Evolutionary conservation across 352 stramenopile species (phyloP), one percentile per base, ranked within the genome.

Genomic region (Globisporangium yorkense): DNA sequence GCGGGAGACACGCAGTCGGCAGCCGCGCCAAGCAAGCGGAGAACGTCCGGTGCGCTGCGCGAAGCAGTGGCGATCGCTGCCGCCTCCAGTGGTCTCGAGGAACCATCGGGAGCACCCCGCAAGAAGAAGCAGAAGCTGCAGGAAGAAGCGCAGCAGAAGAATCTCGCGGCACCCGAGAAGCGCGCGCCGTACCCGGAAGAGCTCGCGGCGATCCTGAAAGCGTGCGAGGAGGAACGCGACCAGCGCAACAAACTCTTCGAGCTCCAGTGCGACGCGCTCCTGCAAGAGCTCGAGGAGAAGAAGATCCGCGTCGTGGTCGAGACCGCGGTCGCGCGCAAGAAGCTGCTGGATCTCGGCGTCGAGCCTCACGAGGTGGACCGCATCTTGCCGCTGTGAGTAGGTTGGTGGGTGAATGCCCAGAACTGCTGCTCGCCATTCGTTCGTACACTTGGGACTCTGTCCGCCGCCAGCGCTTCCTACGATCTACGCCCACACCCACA

Each of bases 311-410:
- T 65, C 20, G 45, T 66, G 20, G 60, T 43, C 21, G 50, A 68
- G 44, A 68, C 51, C 0, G 57, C 71, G 15, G 49, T 78, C 24
- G 71, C 74, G 53, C 66, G 74, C 35, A 78, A 79, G 55, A 78
- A 75, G 51, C 51, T 84, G 61, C 57, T 76, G 48, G 72, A 81
- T 40, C 57, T 68, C 5, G 62, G 62, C 5, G 58, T 68, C n/a
- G 37, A 29, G 27, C 43, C 47, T 39, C 41, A n/a, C 13, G 57
- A 68, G n/a, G 45, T 68, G 18, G 62, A 68, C 33, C 57, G 56
- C 46, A 57, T 68, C 35, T 37, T 68, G 43, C 57, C 62, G 9
- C 21, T 68, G 9, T 65, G 59, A 59, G 15, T 35, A 18, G 18
- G 13, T 41, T 10, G 37, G 24, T 16, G 37, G 2, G 24, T 49